phyloP scores from a whole-genome alignment of 768 basidiomycete species.

The Pulveroboletus sp. region DNA sequence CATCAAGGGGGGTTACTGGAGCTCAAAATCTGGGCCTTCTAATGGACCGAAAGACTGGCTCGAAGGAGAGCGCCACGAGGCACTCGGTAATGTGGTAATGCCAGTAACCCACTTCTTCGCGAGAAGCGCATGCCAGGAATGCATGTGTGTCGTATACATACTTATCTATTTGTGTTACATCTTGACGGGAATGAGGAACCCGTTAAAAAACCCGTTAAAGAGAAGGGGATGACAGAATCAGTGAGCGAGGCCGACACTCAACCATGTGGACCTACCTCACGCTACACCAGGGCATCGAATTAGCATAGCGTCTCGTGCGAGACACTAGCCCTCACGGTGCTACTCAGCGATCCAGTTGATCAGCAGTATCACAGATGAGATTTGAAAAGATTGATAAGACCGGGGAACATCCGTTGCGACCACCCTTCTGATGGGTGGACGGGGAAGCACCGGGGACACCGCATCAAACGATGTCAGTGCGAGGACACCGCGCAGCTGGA shows the following conservation, averaged over 20 bases:
- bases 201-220: too few relatives aligned
- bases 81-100: neutral
- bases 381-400: slow-evolving; percentile 1
- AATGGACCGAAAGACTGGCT: neutral
- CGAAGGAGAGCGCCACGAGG: neutral
- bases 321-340: neutral
- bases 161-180: neutral
- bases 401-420: neutral
- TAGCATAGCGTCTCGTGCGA: neutral
- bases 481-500: neutral
- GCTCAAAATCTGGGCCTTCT: neutral
- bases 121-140: neutral
- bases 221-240: too few relatives aligned
- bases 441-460: slow-evolving; percentile 12
- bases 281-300: neutral
- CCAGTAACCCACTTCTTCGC: neutral
- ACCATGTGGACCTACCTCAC: neutral
- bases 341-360: neutral
- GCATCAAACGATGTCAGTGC: slow-evolving; percentile 7
- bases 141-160: neutral
- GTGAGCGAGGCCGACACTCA: neutral
- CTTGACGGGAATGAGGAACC: neutral
- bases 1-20: neutral
- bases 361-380: slow-evolving; percentile 1
- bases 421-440: neutral